Conservation (phyloP, 2,329 filamentous ascomycete genomes). For the Aspergillus pseudoglaucus region DNA sequence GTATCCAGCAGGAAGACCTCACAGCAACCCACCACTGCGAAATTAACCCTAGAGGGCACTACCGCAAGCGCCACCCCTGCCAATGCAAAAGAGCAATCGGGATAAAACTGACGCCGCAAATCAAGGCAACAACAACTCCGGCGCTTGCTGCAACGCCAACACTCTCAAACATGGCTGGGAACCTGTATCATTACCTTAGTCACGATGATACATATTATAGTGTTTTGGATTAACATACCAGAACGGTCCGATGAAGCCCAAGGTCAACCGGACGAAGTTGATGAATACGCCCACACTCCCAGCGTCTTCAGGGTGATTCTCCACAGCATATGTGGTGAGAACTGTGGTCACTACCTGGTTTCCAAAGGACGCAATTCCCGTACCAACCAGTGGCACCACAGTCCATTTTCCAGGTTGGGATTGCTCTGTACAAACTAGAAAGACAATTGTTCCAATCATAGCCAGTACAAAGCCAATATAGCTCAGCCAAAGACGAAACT, state of each 20-base stretch:
- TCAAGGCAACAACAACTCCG: slow-evolving; percentile 20
- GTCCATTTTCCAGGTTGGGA: slow-evolving; percentile 44
- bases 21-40: no score
- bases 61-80: slow-evolving; percentile 29
- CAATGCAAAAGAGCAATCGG: slow-evolving; percentile 22
- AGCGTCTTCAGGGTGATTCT: slow-evolving; percentile 50
- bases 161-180: slow-evolving; percentile 25
- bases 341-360: slow-evolving; percentile 59
- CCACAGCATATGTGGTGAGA: slow-evolving; percentile 53
- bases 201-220: background rate
- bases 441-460: slow-evolving; percentile 51
- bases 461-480: slow-evolving; percentile 48
- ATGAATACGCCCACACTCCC: slow-evolving; percentile 55
- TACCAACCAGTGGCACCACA: slow-evolving; percentile 51
- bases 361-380: slow-evolving; percentile 47
- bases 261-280: slow-evolving; percentile 45
- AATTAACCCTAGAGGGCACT: no score
- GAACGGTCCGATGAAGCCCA: slow-evolving; percentile 32
- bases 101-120: slow-evolving; percentile 23
- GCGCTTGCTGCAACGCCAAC: slow-evolving; percentile 25
- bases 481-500: slow-evolving; percentile 52
- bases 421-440: slow-evolving; percentile 47
- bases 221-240: slow-evolving; percentile 16
- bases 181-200: slow-evolving; percentile 14
- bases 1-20: no score